These are phyloP conservation scores for Fusarium phyllophilum DNA, from an alignment of 2,329 filamentous ascomycete species.

Conservation along the genomic window DNA sequence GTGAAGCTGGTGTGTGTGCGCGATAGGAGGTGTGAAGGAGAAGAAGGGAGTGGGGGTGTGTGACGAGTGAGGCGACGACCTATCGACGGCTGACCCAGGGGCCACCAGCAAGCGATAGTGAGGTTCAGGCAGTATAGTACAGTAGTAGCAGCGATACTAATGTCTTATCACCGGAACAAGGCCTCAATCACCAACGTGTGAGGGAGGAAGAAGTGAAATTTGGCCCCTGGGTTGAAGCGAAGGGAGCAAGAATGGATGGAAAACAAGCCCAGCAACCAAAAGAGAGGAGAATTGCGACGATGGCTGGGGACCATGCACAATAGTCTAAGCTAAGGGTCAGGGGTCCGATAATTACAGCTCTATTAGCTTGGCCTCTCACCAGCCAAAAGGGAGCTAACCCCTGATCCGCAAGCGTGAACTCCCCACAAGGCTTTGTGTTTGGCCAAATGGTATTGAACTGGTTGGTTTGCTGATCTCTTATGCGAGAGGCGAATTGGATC, in stretches of 20 bases:
- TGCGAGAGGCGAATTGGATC: constrained; percentile 7
- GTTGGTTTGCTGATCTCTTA: constrained; percentile 9
- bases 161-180: constrained; percentile 35
- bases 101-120: constrained; percentile 14
- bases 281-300: constrained; percentile 27
- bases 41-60: constrained; percentile 31
- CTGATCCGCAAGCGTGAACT: constrained; percentile 24
- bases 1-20: constrained; percentile 28
- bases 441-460: neutral
- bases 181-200: constrained; percentile 25
- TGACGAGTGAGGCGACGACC: constrained; percentile 3
- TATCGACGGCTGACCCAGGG: constrained; percentile 22
- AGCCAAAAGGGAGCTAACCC: constrained; percentile 18
- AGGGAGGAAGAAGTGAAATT: constrained; percentile 20
- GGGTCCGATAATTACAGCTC: constrained; percentile 25
- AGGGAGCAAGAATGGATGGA: constrained; percentile 26
- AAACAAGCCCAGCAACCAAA: constrained; percentile 14
- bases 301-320: constrained; percentile 37
- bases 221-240: constrained; percentile 30
- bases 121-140: constrained; percentile 8
- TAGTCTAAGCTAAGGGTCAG: constrained; percentile 29
- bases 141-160: constrained; percentile 9
- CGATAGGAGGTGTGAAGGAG: constrained; percentile 11
- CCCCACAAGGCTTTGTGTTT: constrained; percentile 25
- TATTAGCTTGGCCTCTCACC: neutral